Evolutionary conservation across 1,139 yeast genomes (phyloP), one percentile per base, ranked within the genome.

Genomic region (Scheffersomyces stambukii): DNA sequence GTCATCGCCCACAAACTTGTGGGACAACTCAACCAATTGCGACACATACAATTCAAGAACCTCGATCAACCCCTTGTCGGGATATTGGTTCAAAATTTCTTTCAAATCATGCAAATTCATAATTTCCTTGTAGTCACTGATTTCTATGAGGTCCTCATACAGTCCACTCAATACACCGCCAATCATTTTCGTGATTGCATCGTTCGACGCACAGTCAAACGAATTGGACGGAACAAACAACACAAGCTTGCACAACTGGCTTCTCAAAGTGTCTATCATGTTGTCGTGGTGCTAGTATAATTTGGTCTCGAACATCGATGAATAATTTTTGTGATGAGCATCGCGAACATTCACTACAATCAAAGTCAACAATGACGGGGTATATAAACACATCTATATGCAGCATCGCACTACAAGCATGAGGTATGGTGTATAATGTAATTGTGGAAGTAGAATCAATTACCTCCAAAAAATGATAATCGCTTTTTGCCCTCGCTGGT

Each of bases 381-480:
- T n/a, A n/a, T n/a, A n/a, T n/a, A n/a, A n/a, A n/a, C n/a, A n/a
- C n/a, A n/a, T n/a, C n/a, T n/a, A n/a, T n/a, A n/a, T n/a, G n/a
- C n/a, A n/a, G n/a, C n/a, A n/a, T n/a, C n/a, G n/a, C n/a, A n/a
- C n/a, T n/a, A n/a, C n/a, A n/a, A n/a, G n/a, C n/a, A n/a, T n/a
- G n/a, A n/a, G n/a, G n/a, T n/a, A n/a, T n/a, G n/a, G n/a, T n/a
- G n/a, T n/a, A n/a, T n/a, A n/a, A n/a, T n/a, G n/a, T n/a, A n/a
- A n/a, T n/a, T n/a, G n/a, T n/a, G n/a, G n/a, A n/a, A n/a, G n/a
- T n/a, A 21, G n/a, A 21, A 18, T 26, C 24, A 28, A 19, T 28
- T 29, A 16, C 47, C 43, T 19, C 49, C 64, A 32, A 60, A 60
- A 32, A 59, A 57, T 3, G 64, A 57, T 19, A 52, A 48, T 19